Base-by-base conservation (phyloP, 345 rosid genomes). In the Bruguiera gymnorhiza region DNA sequence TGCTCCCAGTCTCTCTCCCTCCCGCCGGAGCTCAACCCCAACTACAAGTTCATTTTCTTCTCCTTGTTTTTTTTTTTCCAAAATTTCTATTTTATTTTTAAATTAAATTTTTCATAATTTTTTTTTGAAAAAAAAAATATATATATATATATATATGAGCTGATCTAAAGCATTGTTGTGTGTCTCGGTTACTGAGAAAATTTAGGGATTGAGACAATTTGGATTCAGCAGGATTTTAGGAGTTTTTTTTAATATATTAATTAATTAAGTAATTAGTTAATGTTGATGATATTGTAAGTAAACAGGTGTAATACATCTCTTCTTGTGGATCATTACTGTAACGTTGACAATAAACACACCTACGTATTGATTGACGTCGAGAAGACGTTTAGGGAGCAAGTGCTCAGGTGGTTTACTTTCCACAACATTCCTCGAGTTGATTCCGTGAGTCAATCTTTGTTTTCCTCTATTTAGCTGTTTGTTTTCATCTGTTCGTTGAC, bases 291-390 rank as follows among this genome's bases (percentile, higher is more conserved):
- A 50, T 16, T 16, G 2, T 54, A n/a, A 8, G 5, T 63, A 39
- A 62, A 77, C 86, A 95, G 99, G 92, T 87, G 97, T 62, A 95
- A 95, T 77, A 92, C 99, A n/a, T 95, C 99, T 64, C 82, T 95
- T 68, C 91, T 95, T 23, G 89, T 95, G 62, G 97, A 90, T 86
- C 84, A 85, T 71, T 84, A 32, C 43, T 19, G 84, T 72, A 76
- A 68, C 8, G 70, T 69, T 50, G 77, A 85, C 60, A 90, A 84
- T 32, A 78, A 81, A 54, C 99, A 87, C 71, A 83, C 67, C 67
- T 95, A 90, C 79, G 85, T 90, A 69, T 77, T 84, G 75, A 95
- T 95, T 23, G 99, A 95, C 73, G 98, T 95, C 27, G 99, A 98
- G 68, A 95, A 95, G 85, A 92, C 89, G 3, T 95, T 95, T 71